Evolutionary conservation across 2,329 filamentous ascomycete genomes (phyloP).

Genomic region (Dichotomopilus funicola): DNA sequence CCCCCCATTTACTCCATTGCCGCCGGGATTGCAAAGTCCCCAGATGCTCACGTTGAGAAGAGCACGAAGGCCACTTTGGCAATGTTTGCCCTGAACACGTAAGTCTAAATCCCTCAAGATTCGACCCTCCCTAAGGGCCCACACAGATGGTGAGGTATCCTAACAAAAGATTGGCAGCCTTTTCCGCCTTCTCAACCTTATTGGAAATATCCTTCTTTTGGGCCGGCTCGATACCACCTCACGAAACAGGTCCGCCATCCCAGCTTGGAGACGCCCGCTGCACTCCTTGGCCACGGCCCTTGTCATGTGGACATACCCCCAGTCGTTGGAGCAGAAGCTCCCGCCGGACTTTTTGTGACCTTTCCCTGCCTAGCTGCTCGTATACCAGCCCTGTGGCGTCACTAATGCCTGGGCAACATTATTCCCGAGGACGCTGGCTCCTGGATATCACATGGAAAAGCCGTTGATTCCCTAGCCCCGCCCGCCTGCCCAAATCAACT

Average conservation of each 20-base stretch:
- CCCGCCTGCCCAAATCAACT: no score
- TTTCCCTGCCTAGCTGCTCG: not conserved
- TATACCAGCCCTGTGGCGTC: not conserved
- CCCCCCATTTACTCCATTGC: constrained; percentile 26
- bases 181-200: constrained; percentile 18
- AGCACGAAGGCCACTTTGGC: constrained; percentile 28
- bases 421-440: not conserved
- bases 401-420: not conserved
- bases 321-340: constrained; percentile 10
- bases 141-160: no score
- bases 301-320: constrained; percentile 19
- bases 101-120: constrained; percentile 14
- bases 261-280: constrained; percentile 8
- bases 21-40: constrained; percentile 7
- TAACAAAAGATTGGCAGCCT: constrained; percentile 6
- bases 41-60: constrained; percentile 8
- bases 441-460: no score
- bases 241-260: not conserved
- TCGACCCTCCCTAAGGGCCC: no score
- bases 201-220: constrained; percentile 16
- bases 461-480: no score
- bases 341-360: not conserved
- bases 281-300: constrained; percentile 5
- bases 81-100: constrained; percentile 35
- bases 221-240: constrained; percentile 12